Evolutionary conservation across 805 yeast genomes (phyloP), one percentile per base, ranked within the genome.

Genomic region (Kluyveromyces wickerhamii): DNA sequence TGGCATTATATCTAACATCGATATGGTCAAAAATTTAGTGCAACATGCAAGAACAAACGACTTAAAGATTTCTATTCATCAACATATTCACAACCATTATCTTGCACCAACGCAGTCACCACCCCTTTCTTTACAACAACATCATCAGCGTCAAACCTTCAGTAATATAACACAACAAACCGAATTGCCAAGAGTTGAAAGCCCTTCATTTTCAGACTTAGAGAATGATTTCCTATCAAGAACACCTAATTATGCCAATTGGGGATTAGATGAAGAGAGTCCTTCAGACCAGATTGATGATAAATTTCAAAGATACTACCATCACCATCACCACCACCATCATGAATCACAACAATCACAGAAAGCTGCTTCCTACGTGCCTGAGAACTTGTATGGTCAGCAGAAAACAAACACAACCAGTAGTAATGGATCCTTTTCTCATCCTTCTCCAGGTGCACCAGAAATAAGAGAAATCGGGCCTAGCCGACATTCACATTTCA

Each of bases 81-180:
- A 86, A 54, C 95, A 84, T 55, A 77, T 81, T 29, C 89, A 83
- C 56, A 84, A 84, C 52, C 87, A 82, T 57, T 79, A 80, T 56
- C 66, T 69, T 6, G 69, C 74, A 2, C 69, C 67, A 5, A 13
- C 35, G 11, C 43, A 43, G 14, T 21, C 33, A 4, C 33, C 33
- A n/a, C 26, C 33, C 9, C 10, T 22, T 7, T 9, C 22, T 4
- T 13, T 30, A 15, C 29, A 7, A 13, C 19, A 13, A 26, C 14
- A 19, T 18, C 12, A 3, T 9, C 32, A 29, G 15, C 25, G 19
- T 5, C 16, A 30, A 13, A 24, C n/a, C 15, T 24, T 13, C 27
- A 24, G 13, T 24, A 10, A 10, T 24, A n/a, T 24, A 14, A 24
- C 11, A 3, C 12, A 4, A 9, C 27, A 24, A 24, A 4, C 10